Base-by-base conservation (phyloP, 2,329 filamentous ascomycete genomes). In the Sclerotinia spermophila region DNA sequence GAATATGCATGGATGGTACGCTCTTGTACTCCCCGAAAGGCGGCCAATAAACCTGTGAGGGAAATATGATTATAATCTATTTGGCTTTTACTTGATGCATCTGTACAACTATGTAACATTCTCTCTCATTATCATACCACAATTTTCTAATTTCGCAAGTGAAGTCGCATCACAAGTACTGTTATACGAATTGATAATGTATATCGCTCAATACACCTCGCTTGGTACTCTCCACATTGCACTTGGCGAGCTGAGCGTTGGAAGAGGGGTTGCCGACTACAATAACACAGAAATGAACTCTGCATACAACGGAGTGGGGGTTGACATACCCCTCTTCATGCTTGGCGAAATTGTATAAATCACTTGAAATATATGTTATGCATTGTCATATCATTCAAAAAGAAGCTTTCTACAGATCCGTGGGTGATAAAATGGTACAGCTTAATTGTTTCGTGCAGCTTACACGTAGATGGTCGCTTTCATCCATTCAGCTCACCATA, bases 401-500 rank as follows among this genome's bases (percentile, higher is more conserved):
- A 62, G 40, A 30, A 30, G 59, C 59, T 5, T 27, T 19, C 27
- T 62, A 3, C 11, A 45, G 21, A 17, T 8, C 3, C 2, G 24
- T 8, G 48, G 17, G 48, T n/a, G 8, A 17, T 3, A 30, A 53
- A 27, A 1, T 17, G 1, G n/a, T 27, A 53, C 13, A 30, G 1
- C 5, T 7, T 53, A 17, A 27, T 30, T 0, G 8, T 27, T 27
- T 10, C 27, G 27, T 3, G 7, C 59, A 13, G 42, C 11, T 45
- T 24, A 8, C 27, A 45, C 2, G 40, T 33, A 1, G 8, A 62
- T 15, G 2, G 40, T 10, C 59, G 30, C 40, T 2, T 33, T 33
- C 24, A 11, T 45, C 0, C 13, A 1, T n/a, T 5, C 15, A 44
- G 11, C 0, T 27, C n/a, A 0, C 48, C 13, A 2, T 8, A 27